Conservation (phyloP, 305 asterid species). For the Petunia hybrid region DNA sequence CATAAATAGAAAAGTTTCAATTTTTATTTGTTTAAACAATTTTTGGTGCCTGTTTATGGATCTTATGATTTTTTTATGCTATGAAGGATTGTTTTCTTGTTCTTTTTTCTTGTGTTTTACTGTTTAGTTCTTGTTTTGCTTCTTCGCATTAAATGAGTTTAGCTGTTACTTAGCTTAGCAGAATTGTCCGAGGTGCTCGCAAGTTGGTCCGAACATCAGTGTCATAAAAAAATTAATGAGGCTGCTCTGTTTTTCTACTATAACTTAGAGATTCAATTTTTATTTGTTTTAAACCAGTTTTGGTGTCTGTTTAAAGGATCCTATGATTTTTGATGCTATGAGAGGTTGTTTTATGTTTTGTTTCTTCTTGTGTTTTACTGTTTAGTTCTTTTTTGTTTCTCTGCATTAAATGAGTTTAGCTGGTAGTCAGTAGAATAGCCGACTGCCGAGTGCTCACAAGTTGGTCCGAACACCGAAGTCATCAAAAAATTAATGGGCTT, state of each 20-base stretch:
- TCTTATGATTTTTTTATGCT: neutral
- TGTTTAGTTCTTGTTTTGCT: neutral
- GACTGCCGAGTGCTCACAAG: too few species aligned
- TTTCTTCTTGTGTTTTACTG: neutral
- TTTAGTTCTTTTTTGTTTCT: neutral
- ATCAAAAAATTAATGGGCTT: neutral
- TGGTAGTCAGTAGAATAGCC: too few species aligned
- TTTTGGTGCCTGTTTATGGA: slow-evolving; percentile 1
- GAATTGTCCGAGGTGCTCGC: too few species aligned
- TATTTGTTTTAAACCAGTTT: neutral
- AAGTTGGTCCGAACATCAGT: too few species aligned
- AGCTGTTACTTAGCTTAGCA: too few species aligned
- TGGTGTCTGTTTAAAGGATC: neutral
- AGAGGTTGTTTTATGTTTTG: neutral
- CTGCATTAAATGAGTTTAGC: neutral
- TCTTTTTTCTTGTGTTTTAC: neutral
- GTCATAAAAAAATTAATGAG: neutral
- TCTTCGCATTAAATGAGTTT: neutral
- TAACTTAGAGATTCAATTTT: neutral
- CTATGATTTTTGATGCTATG: neutral
- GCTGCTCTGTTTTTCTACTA: neutral
- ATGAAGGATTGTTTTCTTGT: neutral
- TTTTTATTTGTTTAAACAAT: neutral
- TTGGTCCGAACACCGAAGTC: too few species aligned
- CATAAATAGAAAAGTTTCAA: neutral